Conservation (phyloP, 805 yeast genomes). For the Candida manassasensis region DNA sequence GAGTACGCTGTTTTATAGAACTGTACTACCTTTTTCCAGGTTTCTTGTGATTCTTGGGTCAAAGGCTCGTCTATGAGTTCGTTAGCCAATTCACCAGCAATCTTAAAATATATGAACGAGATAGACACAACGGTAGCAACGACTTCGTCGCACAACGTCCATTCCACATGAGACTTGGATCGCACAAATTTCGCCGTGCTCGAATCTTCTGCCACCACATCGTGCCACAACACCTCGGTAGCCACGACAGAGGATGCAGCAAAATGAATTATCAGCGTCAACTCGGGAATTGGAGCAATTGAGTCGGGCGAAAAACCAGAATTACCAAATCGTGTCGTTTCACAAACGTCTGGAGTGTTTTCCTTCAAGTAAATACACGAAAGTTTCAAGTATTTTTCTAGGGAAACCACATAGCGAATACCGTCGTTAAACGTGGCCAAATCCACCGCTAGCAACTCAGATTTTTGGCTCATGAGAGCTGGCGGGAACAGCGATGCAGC, state of each 20-base stretch:
- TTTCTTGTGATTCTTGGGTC: constrained; percentile 15
- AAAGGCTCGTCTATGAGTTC: constrained; percentile 28
- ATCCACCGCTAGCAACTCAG: constrained; percentile 11
- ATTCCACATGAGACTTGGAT: constrained; percentile 9
- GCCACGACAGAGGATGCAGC: background rate
- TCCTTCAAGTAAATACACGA: constrained; percentile 14
- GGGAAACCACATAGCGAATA: constrained; percentile 24
- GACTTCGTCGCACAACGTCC: constrained; percentile 32
- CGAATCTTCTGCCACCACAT: background rate
- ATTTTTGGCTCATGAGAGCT: constrained; percentile 14
- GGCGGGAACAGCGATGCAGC: constrained; percentile 7
- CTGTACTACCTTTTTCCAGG: constrained; percentile 34
- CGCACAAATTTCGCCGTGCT: background rate
- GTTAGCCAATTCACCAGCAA: constrained; percentile 33
- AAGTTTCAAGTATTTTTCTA: constrained; percentile 30
- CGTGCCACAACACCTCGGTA: constrained; percentile 3
- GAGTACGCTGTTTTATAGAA: constrained; percentile 31
- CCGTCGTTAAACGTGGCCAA: constrained; percentile 19
- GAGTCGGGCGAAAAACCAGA: too few species aligned
- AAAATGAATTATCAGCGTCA: too few species aligned
- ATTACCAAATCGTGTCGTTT: too few species aligned
- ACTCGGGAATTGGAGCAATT: too few species aligned
- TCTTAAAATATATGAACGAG: constrained; percentile 23
- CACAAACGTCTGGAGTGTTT: too few species aligned
- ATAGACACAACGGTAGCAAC: constrained; percentile 20